Conservation (phyloP, 169 alveolate species). For the Eimeria sp. region DNA sequence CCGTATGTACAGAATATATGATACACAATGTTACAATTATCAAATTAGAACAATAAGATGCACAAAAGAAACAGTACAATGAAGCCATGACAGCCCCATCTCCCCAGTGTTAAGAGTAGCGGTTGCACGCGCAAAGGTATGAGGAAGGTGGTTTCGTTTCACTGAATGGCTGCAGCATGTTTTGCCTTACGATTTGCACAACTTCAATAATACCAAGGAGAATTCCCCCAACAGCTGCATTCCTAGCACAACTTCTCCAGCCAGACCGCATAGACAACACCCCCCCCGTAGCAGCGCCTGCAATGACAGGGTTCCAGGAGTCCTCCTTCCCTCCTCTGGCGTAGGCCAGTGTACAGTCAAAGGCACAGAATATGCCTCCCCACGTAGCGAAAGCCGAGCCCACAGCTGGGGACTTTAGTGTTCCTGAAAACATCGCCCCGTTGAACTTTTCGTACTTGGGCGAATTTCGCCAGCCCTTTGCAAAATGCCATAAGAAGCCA, state of each 20-base stretch:
- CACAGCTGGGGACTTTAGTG: constrained; percentile 96
- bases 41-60: neutral
- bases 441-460: constrained; percentile 93
- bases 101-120: neutral
- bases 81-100: neutral
- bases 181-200: constrained; percentile 73
- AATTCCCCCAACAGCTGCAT: constrained; percentile 86
- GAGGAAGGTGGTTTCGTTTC: neutral
- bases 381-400: constrained; percentile 98
- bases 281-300: constrained; percentile 98
- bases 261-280: constrained; percentile 84
- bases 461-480: constrained; percentile 96
- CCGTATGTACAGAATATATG: too few species aligned
- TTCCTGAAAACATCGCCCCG: constrained; percentile 96
- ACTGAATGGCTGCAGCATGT: neutral
- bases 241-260: constrained; percentile 82
- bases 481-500: constrained; percentile 96
- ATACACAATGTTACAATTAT: too few species aligned
- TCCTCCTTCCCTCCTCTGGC: constrained; percentile 96
- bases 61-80: neutral
- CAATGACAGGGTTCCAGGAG: constrained; percentile 96
- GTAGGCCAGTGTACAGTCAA: constrained; percentile 96
- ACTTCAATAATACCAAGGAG: constrained; percentile 85
- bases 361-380: constrained; percentile 98
- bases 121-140: neutral